Evolutionary conservation across 441 rosid genomes (phyloP), one percentile per base, ranked within the genome.

Genomic region (Dalechampia spathulata): DNA sequence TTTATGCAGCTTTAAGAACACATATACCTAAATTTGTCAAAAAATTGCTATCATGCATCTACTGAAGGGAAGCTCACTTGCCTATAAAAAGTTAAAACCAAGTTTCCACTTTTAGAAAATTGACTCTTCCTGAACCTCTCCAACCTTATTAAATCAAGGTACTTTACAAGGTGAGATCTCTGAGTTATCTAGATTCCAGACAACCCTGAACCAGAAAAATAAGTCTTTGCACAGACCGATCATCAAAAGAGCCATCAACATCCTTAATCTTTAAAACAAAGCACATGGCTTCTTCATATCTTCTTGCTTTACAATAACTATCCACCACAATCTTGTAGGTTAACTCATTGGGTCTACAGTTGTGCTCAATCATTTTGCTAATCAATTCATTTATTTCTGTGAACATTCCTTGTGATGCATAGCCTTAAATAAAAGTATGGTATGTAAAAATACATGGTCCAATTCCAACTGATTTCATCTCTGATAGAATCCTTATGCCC

Each of bases 371-470:
- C 98, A 91, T 91, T 50, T 75, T 73, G 57, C 66, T 71, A 19
- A 91, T 75, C 60, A 82, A 92, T 8, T 85, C 92, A 39, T 75
- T 76, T 38, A 82, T 75, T 72, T 83, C 92, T 5, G 47, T 40
- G 62, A 79, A 83, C 95, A 82, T 70, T 47, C 84, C 92, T 66
- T 61, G 76, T 1, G 74, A 78, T 26, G 83, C 81, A 65, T 85
- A 91, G 32, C 92, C 95, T 0, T 88, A 37, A n/a, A 87, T 70
- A 46, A 91, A 85, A 20, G 95, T 87, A 63, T 87, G 87, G 71
- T 87, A 91, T 1, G 98, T 91, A 60, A 91, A 75, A 12, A 91
- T 82, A 43, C 96, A 91, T 0, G 98, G 98, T 40, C 77, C 77
- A 49, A 91, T 76, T 14, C 95, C 95, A 0, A 45, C 61, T 3